Base-by-base conservation (phyloP, 768 basidiomycete species). In the Mrakia gelida region DNA sequence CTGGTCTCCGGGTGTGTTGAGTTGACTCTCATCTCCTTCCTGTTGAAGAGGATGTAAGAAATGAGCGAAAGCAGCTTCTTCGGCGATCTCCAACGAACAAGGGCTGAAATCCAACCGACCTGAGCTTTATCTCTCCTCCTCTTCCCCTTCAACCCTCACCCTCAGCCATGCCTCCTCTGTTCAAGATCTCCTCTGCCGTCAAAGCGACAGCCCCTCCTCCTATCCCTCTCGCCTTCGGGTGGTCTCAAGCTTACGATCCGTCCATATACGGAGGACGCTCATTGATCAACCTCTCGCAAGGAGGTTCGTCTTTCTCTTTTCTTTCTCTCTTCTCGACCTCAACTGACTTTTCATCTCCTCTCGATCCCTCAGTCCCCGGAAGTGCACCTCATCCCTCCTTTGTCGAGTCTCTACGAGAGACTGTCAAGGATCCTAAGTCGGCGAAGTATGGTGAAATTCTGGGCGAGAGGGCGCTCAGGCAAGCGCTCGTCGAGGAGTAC, bases 241-340 rank as follows among this genome's bases (percentile, higher is more conserved):
- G 84, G 84, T 80, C 76, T 1, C 54, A 63, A 0, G 49, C 62
- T 7, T 85, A 84, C 79, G 32, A 61, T 13, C 61, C 78, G 0
- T 70, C 81, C 7, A 26, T 76, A 0, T 5, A 75, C 21, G 30
- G 72, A n/a, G 63, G 73, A 15, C 62, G 80, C 6, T 89, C 89
- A 0, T 84, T 92, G 2, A 86, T 93, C n/a, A 87, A 89, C 81
- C 89, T 92, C 86, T 90, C 90, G 1, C 92, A 93, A 83, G 86
- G 93, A 59, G 56, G 56, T 56, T 7, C 21, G 56, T n/a, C 3
- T 23, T n/a, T 23, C 56, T 3, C 56, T n/a, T 56, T 8, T 56
- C 56, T 56, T 56, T n/a, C 56, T 56, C 13, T n/a, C 23, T n/a
- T n/a, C 56, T n/a, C 23, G 9, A n/a, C 45, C 45, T 9, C 7